These are phyloP conservation scores for Kwoniella heveanensis DNA, from an alignment of 768 basidiomycete species.

Conservation along the genomic window DNA sequence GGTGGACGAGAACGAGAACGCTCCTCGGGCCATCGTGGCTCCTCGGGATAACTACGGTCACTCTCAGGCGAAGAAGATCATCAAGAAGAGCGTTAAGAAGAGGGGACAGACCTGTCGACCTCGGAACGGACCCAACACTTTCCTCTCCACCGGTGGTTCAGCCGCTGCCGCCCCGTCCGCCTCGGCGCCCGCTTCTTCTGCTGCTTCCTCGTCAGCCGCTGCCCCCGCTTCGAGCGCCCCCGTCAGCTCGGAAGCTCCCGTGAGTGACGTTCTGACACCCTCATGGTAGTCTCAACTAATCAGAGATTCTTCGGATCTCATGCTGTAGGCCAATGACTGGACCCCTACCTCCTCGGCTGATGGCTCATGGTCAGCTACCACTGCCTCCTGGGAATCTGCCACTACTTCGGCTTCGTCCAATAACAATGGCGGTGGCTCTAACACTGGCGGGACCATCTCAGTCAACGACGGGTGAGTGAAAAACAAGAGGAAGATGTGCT, in stretches of 20 bases:
- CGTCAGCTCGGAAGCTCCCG: constrained; percentile 3
- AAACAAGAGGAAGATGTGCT: not conserved
- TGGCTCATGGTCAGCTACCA: constrained; percentile 1
- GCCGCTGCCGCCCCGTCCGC: constrained; percentile 10
- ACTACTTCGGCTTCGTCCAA: constrained; percentile 6
- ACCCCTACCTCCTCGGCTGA: constrained; percentile 5
- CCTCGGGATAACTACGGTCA: constrained; percentile 34
- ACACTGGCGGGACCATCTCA: constrained; percentile 15
- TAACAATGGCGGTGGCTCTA: constrained; percentile 1
- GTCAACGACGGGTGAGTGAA: constrained; percentile 30
- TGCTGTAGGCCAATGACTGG: not conserved
- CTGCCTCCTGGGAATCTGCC: not conserved
- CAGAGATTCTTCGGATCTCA: too few relatives aligned
- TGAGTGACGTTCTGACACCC: constrained; percentile 2
- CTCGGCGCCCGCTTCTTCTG: constrained; percentile 17
- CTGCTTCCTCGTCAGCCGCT: constrained; percentile 10
- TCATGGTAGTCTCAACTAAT: too few relatives aligned
- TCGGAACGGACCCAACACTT: constrained; percentile 13
- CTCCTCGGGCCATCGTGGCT: constrained; percentile 19
- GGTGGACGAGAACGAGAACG: constrained; percentile 7
- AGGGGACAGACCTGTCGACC: constrained; percentile 33
- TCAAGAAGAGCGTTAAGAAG: constrained; percentile 37
- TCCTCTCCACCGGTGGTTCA: constrained; percentile 4
- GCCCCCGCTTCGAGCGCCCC: not conserved
- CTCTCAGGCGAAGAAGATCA: constrained; percentile 36